phyloP scores from a whole-genome alignment of 768 basidiomycete genomes.

The Serendipita sp. region DNA sequence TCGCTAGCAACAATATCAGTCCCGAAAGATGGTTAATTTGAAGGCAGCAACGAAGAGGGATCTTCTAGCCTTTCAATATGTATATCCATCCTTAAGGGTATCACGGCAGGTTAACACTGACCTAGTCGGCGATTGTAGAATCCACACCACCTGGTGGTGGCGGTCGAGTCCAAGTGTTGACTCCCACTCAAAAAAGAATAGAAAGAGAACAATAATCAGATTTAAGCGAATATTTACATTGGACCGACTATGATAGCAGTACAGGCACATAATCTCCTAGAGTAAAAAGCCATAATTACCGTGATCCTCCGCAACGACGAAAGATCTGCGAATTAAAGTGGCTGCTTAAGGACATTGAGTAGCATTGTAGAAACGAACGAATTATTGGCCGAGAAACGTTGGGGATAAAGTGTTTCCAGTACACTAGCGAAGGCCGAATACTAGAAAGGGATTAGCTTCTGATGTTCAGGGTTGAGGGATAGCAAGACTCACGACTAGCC shows the following conservation, averaged over 20 bases:
- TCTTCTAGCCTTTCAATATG: background rate
- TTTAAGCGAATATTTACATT: no score
- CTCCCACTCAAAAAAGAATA: no score
- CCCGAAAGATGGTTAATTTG: conserved; percentile 6
- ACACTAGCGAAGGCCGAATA: background rate
- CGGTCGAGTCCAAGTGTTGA: no score
- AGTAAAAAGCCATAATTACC: no score
- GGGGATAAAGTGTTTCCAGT: background rate
- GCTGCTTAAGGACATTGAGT: no score
- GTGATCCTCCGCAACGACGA: no score
- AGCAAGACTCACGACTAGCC: conserved; percentile 21
- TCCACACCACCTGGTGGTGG: background rate
- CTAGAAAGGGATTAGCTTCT: background rate
- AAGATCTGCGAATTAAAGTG: no score
- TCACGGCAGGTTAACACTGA: background rate
- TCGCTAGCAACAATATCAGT: background rate
- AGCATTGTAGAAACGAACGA: no score
- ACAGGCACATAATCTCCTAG: no score
- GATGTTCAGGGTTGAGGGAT: background rate
- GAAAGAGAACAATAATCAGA: no score
- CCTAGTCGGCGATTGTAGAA: background rate
- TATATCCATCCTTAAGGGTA: background rate
- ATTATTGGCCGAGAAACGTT: no score
- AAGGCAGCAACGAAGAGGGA: background rate
- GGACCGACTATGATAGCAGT: no score